Percentiles rank a stretch among this genome's conserved stretches.
These are phyloP conservation scores for Psilocybe cyanescens DNA, from an alignment of 768 basidiomycete genomes.

Conservation along the genomic window DNA sequence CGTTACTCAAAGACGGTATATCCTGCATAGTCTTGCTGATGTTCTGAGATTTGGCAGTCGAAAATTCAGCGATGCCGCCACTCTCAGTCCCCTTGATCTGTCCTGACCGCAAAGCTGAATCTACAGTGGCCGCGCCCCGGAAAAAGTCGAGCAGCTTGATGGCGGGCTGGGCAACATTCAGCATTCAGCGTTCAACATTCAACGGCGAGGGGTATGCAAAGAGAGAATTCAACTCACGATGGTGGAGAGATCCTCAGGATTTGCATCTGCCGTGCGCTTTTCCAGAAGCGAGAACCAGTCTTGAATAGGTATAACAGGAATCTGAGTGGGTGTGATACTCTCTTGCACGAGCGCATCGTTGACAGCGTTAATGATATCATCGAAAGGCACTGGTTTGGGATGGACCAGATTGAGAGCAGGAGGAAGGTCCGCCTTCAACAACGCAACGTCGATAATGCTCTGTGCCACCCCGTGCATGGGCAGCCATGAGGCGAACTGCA, in stretches of 20 bases:
- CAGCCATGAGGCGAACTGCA: conserved; percentile 37
- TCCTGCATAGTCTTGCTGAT: conserved; percentile 22
- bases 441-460: conserved; percentile 35
- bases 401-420: conserved; percentile 39
- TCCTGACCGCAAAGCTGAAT: conserved; percentile 17
- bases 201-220: neutral
- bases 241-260: conserved; percentile 28
- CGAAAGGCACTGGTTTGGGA: conserved; percentile 37
- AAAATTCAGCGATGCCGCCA: conserved; percentile 21
- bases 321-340: conserved; percentile 9
- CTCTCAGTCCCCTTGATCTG: conserved; percentile 13
- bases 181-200: neutral
- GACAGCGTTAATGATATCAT: conserved; percentile 26
- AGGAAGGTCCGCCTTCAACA: conserved; percentile 22
- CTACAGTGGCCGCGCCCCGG: conserved; percentile 21
- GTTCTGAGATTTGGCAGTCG: conserved; percentile 19
- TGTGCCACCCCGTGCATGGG: conserved; percentile 36
- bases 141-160: conserved; percentile 35
- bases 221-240: conserved; percentile 30
- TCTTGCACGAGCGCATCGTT: conserved; percentile 20
- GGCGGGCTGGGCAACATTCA: conserved; percentile 29
- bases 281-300: conserved; percentile 35
- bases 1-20: conserved; percentile 11
- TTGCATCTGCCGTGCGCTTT: conserved; percentile 20
- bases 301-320: conserved; percentile 25